A percentile compares a stretch with the other conserved stretches of the same genome.
These are phyloP conservation scores for Avena insularis DNA, from an alignment of 176 grass and related monocot species.

Conservation along the genomic window DNA sequence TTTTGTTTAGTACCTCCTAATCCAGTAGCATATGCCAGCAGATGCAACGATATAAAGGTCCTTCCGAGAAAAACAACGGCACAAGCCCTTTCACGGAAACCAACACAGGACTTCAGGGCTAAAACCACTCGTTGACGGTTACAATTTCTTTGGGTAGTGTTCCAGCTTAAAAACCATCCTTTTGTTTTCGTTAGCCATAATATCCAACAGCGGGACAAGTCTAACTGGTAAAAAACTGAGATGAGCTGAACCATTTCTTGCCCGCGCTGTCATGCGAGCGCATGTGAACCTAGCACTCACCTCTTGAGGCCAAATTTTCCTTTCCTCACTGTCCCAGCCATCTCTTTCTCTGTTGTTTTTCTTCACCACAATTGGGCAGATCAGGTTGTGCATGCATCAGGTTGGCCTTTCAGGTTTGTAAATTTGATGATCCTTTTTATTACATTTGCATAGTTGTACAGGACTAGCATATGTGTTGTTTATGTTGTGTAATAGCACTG, in stretches of 20 bases:
- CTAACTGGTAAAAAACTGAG: background rate
- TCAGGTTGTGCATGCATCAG: background rate
- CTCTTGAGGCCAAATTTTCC: background rate
- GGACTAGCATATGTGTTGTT: background rate
- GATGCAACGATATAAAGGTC: slow-evolving; percentile 27
- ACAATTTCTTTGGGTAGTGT: slow-evolving; percentile 10
- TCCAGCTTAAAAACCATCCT: background rate
- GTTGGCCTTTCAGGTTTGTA: background rate
- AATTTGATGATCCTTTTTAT: background rate
- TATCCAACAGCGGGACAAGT: background rate
- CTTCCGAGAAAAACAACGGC: background rate
- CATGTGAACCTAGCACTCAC: background rate
- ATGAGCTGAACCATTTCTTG: background rate
- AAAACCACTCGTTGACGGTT: background rate
- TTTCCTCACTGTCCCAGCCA: background rate
- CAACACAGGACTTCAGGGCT: background rate
- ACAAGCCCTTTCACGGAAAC: background rate
- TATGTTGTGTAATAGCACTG: background rate
- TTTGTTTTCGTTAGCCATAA: background rate
- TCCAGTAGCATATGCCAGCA: background rate
- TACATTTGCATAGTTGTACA: background rate
- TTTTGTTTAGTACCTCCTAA: slow-evolving; percentile 6
- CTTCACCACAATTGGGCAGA: no score
- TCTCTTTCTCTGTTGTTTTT: background rate
- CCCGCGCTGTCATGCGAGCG: background rate